These are phyloP conservation scores for Rhinocladiella similis DNA, from an alignment of 2,329 filamentous ascomycete genomes.

Conservation along the genomic window DNA sequence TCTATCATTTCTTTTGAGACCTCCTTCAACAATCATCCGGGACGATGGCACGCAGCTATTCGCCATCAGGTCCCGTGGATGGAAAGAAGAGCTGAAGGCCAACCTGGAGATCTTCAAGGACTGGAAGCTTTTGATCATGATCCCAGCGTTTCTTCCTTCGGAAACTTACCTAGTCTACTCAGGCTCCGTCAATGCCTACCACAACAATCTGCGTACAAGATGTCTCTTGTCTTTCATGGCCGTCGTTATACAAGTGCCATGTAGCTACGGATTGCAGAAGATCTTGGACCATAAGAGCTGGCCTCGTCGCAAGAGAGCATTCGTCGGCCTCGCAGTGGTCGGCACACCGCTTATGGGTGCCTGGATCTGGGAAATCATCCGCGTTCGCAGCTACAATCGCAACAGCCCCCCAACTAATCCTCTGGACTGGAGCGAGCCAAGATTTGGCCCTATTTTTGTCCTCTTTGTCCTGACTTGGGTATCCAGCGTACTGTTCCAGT, in stretches of 20 bases:
- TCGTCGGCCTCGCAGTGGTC: constrained; percentile 5
- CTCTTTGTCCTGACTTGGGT: constrained; percentile 11
- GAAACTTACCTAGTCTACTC: constrained; percentile 37
- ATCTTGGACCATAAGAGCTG: constrained; percentile 15
- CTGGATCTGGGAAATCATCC: constrained; percentile 11
- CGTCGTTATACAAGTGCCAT: constrained; percentile 35
- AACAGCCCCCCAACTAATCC: background rate
- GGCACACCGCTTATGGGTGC: constrained; percentile 5
- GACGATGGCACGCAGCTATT: constrained; percentile 31
- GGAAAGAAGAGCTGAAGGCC: constrained; percentile 33
- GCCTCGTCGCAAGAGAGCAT: constrained; percentile 6
- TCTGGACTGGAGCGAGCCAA: constrained; percentile 6
- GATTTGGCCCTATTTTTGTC: constrained; percentile 6
- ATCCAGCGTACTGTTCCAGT: constrained; percentile 3
- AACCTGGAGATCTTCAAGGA: constrained; percentile 33
- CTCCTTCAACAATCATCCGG: constrained; percentile 11
- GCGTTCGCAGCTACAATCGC: constrained; percentile 5
- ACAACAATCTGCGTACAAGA: constrained; percentile 31
- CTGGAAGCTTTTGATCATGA: constrained; percentile 33
- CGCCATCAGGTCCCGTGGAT: constrained; percentile 29
- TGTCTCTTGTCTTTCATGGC: constrained; percentile 35
- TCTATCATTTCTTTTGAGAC: constrained; percentile 3
- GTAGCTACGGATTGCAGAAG: constrained; percentile 26
- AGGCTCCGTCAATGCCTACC: constrained; percentile 36
- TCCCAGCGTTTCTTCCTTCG: constrained; percentile 31